Conservation (phyloP, 345 rosid genomes). For the Anacardium occidentale region DNA sequence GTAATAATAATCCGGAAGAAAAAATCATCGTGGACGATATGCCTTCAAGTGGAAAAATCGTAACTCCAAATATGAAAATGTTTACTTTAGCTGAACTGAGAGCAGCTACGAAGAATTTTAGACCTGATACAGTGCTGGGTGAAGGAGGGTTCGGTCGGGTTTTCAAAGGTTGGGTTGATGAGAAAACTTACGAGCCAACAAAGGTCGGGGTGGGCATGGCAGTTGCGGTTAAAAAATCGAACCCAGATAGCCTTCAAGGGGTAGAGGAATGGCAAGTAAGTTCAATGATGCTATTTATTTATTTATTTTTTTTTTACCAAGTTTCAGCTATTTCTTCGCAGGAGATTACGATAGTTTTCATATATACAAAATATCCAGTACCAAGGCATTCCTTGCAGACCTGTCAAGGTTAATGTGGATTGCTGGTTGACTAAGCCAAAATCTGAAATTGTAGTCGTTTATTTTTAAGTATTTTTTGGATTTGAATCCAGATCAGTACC, state of each 20-base stretch:
- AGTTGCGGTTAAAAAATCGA: constrained; percentile 85
- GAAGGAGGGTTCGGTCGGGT: constrained; percentile 95
- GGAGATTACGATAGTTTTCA: no score
- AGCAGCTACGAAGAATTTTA: constrained; percentile 71
- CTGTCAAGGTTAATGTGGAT: no score
- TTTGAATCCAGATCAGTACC: not conserved
- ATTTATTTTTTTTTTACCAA: not conserved
- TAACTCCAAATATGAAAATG: constrained; percentile 41
- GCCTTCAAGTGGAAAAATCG: constrained; percentile 23
- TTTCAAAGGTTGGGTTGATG: constrained; percentile 84
- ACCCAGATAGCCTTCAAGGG: constrained; percentile 70
- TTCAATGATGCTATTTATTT: no score
- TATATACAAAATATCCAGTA: no score
- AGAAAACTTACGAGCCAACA: constrained; percentile 55
- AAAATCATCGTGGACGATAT: not conserved
- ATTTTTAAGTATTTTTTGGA: not conserved
- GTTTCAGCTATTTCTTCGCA: not conserved
- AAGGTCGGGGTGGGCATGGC: constrained; percentile 62
- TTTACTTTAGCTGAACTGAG: constrained; percentile 55
- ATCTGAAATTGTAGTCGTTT: no score
- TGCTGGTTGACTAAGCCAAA: not conserved
- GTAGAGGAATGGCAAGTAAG: constrained; percentile 81
- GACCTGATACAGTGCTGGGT: constrained; percentile 67
- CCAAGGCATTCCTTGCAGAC: no score
- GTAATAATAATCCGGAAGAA: not conserved